Evolutionary conservation across 176 grass and related monocot genomes (phyloP), one percentile per base, ranked within the genome.

Genomic region (Melocanna baccifera): DNA sequence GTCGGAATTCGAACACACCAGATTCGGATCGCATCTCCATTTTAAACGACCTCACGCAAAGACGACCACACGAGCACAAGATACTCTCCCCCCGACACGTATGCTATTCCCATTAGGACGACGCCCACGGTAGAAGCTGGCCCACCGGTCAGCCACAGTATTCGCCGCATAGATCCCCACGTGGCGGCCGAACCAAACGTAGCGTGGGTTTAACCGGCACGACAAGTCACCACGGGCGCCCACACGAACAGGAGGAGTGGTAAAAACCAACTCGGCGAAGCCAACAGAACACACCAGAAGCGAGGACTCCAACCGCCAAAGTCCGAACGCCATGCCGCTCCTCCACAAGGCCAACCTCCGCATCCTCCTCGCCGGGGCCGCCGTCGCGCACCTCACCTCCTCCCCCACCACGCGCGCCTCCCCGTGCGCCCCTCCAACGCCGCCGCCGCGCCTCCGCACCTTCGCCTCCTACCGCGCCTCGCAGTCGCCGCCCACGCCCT

Each of bases 291-390:
- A 64, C 63, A 25, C 55, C 36, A 65, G 77, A 85, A 51, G 22
- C 57, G 28, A 79, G 88, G 19, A n/a, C 23, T 42, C 71, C 83
- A 14, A 81, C 77, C 55, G 77, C 83, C 83, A 2, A 30, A 30
- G 30, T n/a, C n/a, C n/a, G 23, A 42, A 20, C 46, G 66, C 69
- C 69, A 92, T 93, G 88, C 70, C 82, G 65, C 82, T 91, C 59
- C 84, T 87, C 90, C 84, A 88, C 62, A 81, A 68, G 55, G 57
- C 74, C 80, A 92, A 81, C 57, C 56, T 83, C 77, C 96, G 93
- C 80, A 58, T 86, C 73, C 78, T 92, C 85, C 83, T 98, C 39
- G 93, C 85, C 20, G n/a, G 58, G 11, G 83, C 87, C 37, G 85
- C 91, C 77, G 46, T 88, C 47, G 82, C 77, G 55, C 87, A 85